Evolutionary conservation across 345 rosid species (phyloP).

Genomic region (Ricinus communis): DNA sequence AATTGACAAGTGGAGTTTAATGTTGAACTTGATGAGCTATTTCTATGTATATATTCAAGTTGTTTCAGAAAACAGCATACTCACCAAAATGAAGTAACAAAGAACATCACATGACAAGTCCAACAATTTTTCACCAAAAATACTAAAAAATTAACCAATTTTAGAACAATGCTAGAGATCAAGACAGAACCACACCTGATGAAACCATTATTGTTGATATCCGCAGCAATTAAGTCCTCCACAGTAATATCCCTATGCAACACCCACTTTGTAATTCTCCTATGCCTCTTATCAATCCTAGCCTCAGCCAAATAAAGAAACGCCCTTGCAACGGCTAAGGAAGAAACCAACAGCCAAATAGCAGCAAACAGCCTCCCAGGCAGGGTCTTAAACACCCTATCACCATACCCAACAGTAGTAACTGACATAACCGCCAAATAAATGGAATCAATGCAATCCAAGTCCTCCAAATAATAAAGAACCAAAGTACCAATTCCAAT

Average conservation of each 20-base stretch:
- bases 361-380: slow-evolving; percentile 51
- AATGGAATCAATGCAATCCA: slow-evolving; percentile 48
- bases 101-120: not conserved
- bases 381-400: slow-evolving; percentile 43
- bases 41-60: not conserved
- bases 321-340: slow-evolving; percentile 53
- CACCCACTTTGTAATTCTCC: slow-evolving; percentile 45
- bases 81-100: not conserved
- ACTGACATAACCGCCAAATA: slow-evolving; percentile 61
- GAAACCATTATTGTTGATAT: slow-evolving; percentile 38
- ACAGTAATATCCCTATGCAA: slow-evolving; percentile 43
- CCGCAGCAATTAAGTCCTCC: slow-evolving; percentile 44
- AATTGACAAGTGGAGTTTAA: not conserved
- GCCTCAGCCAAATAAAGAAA: slow-evolving; percentile 50
- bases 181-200: slow-evolving; percentile 26
- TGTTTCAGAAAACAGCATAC: not conserved
- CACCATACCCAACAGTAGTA: slow-evolving; percentile 64
- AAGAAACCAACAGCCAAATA: slow-evolving; percentile 48
- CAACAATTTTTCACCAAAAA: not conserved
- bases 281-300: slow-evolving; percentile 46
- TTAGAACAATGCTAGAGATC: not conserved
- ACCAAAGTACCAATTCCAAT: slow-evolving; percentile 39
- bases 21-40: not conserved
- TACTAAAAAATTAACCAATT: not conserved
- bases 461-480: slow-evolving; percentile 34